These are phyloP conservation scores for Alternaria postmessia DNA, from an alignment of 2,329 filamentous ascomycete genomes.

Conservation along the genomic window DNA sequence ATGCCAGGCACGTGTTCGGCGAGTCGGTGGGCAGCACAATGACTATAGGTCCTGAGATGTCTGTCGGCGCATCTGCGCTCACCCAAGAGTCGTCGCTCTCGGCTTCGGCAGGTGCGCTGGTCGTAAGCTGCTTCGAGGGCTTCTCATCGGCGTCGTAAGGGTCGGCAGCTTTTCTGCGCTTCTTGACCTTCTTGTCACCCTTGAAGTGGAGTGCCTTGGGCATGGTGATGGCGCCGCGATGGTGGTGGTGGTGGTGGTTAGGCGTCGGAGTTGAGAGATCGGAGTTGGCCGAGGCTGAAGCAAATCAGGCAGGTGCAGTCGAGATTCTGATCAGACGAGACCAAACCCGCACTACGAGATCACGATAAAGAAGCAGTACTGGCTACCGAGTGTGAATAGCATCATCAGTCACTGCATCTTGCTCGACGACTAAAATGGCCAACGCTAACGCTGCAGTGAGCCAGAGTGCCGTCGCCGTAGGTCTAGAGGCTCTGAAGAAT, in stretches of 20 bases:
- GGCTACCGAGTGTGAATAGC: slow-evolving; percentile 8
- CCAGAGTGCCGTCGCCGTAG: slow-evolving; percentile 44
- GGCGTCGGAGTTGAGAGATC: slow-evolving; percentile 24
- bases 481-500: slow-evolving; percentile 54
- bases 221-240: slow-evolving; percentile 59
- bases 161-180: slow-evolving; percentile 76
- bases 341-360: slow-evolving; percentile 10
- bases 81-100: slow-evolving; percentile 90
- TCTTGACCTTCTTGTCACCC: slow-evolving; percentile 94
- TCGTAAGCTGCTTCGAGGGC: slow-evolving; percentile 46
- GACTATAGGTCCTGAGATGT: slow-evolving; percentile 83
- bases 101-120: slow-evolving; percentile 52
- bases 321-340: slow-evolving; percentile 21
- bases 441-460: slow-evolving; percentile 31
- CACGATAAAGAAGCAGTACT: slow-evolving; percentile 25
- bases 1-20: slow-evolving; percentile 75
- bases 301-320: slow-evolving; percentile 40
- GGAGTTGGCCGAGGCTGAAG: slow-evolving; percentile 37
- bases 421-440: slow-evolving; percentile 19
- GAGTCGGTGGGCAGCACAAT: slow-evolving; percentile 80
- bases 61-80: slow-evolving; percentile 75
- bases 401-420: slow-evolving; percentile 1
- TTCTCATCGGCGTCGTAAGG: slow-evolving; percentile 55
- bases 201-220: slow-evolving; percentile 94
- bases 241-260: slow-evolving; percentile 12